A percentile compares a stretch with the other conserved stretches of the same genome.
Evolutionary conservation across 139 green algal genomes (phyloP).

Genomic region (Ettlia oleoabundans): DNA sequence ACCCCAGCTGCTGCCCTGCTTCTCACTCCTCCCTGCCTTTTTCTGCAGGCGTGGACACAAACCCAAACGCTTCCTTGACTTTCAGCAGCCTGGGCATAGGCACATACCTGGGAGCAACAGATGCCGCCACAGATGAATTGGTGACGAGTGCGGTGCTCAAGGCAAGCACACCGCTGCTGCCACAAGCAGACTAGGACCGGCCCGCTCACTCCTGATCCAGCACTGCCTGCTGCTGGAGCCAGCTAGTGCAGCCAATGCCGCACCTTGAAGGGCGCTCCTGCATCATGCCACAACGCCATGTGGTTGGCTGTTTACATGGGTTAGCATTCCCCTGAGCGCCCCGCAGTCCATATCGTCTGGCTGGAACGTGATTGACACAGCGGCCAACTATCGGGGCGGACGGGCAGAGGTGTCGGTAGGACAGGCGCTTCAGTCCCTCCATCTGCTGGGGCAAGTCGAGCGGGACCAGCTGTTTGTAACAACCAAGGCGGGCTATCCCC

Average conservation of each 20-base stretch:
- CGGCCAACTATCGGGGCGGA: conserved; percentile 73
- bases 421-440: conserved; percentile 54
- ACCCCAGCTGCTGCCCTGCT: not conserved
- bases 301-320: not conserved
- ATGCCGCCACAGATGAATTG: conserved; percentile 66
- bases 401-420: conserved; percentile 57
- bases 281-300: not conserved
- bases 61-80: conserved; percentile 36
- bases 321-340: not conserved
- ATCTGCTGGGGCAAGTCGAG: conserved; percentile 26
- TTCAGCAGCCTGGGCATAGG: conserved; percentile 69
- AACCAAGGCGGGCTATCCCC: conserved; percentile 71
- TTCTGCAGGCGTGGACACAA: conserved; percentile 28
- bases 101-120: conserved; percentile 73
- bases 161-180: not conserved
- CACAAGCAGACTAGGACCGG: not conserved
- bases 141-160: conserved; percentile 43
- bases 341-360: conserved; percentile 53
- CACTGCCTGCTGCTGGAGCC: not conserved
- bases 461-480: conserved; percentile 73
- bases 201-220: no score
- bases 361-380: conserved; percentile 83
- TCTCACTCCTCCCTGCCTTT: not conserved
- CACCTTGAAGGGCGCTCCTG: not conserved
- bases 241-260: not conserved